Evolutionary conservation across 208 protist genomes (phyloP).

Genomic region (Crithidia bombi): DNA sequence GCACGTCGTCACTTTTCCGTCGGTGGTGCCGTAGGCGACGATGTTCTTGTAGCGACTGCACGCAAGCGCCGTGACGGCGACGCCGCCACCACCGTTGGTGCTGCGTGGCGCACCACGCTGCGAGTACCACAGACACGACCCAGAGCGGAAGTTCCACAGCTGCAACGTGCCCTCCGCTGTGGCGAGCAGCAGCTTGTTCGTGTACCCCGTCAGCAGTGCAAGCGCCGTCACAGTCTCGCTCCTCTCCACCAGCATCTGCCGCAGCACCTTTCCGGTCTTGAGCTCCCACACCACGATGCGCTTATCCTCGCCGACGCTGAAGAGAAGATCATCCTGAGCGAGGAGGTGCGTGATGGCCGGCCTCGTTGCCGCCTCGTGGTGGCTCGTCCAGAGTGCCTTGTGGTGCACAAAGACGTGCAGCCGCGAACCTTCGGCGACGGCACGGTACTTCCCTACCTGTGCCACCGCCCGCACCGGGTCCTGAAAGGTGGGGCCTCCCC

Average conservation of each 20-base stretch:
- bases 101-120: conserved; percentile 11
- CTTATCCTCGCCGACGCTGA: conserved; percentile 74
- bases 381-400: conserved; percentile 75
- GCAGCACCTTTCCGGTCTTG: conserved; percentile 64
- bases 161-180: conserved; percentile 81
- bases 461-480: conserved; percentile 67
- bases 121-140: conserved; percentile 70
- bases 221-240: conserved; percentile 66
- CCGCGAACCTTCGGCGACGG: conserved; percentile 74
- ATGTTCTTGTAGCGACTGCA: conserved; percentile 85
- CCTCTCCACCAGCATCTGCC: conserved; percentile 62
- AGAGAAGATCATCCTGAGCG: conserved; percentile 82
- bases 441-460: conserved; percentile 80
- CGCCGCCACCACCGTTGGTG: conserved; percentile 4
- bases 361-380: conserved; percentile 59
- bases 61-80: conserved; percentile 59
- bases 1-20: conserved; percentile 69
- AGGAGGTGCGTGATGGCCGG: conserved; percentile 57
- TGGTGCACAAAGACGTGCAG: conserved; percentile 83
- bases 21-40: conserved; percentile 80
- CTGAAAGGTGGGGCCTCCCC: conserved; percentile 76
- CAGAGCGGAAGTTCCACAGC: conserved; percentile 89
- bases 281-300: conserved; percentile 76
- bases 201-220: conserved; percentile 68
- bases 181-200: conserved; percentile 86